These are phyloP conservation scores for Rhizopogon vesiculosus DNA, from an alignment of 768 basidiomycete species.

Conservation along the genomic window DNA sequence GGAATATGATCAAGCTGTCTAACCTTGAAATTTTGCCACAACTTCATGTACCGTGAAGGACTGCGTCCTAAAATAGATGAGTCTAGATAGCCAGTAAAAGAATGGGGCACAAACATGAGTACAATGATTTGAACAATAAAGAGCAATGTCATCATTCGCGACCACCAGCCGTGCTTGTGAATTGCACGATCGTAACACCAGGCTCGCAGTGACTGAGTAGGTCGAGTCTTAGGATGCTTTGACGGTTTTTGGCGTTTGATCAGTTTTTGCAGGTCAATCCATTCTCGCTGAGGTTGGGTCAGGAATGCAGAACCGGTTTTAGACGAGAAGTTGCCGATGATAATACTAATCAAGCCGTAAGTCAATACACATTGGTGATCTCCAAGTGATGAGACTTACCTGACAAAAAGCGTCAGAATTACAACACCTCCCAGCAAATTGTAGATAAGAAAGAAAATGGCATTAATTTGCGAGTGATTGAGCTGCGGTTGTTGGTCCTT, in stretches of 20 bases:
- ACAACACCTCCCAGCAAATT: conserved; percentile 89
- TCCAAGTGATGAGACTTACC: conserved; percentile 40
- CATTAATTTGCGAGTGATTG: conserved; percentile 76
- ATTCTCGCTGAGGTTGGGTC: conserved; percentile 84
- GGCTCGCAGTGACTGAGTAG: conserved; percentile 47
- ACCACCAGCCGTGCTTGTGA: conserved; percentile 93
- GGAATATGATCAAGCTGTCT: not conserved
- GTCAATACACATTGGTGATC: not conserved
- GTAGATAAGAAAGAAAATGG: conserved; percentile 88
- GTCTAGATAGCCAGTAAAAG: not conserved
- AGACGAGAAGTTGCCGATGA: conserved; percentile 88
- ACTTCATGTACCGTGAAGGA: conserved; percentile 53
- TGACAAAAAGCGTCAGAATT: conserved; percentile 86
- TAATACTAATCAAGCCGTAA: conserved; percentile 56
- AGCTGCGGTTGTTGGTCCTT: conserved; percentile 60
- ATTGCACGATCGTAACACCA: conserved; percentile 95
- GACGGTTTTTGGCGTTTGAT: conserved; percentile 85
- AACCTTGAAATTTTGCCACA: conserved; percentile 58
- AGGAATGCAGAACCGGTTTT: conserved; percentile 84
- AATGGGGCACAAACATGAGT: conserved; percentile 59
- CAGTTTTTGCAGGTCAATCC: conserved; percentile 90
- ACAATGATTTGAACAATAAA: conserved; percentile 80
- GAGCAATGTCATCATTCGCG: conserved; percentile 68
- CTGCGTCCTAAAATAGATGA: conserved; percentile 58
- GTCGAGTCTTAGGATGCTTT: conserved; percentile 65